Conservation (phyloP, 75 land plant genomes). For the Adiantum capillusveneris region DNA sequence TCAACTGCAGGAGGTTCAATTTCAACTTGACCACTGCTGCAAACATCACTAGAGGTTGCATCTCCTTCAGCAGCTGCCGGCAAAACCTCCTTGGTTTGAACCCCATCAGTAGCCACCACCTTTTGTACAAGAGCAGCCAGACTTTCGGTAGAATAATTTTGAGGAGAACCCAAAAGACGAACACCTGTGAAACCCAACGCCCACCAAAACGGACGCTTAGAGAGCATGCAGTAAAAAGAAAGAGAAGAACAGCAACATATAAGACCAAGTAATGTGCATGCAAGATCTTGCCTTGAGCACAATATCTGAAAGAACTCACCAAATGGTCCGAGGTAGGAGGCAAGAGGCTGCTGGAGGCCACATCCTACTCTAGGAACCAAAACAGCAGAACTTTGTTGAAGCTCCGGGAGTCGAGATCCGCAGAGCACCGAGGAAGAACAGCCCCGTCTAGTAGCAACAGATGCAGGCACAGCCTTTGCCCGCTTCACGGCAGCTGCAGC, state of each 20-base stretch:
- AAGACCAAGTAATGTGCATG: no score
- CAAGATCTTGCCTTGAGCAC: no score
- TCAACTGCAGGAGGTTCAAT: not conserved
- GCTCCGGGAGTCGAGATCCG: not conserved
- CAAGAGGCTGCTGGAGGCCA: not conserved
- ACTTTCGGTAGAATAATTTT: not conserved
- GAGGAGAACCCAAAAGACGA: not conserved
- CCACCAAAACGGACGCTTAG: no score
- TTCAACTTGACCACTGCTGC: not conserved
- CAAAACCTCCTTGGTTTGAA: not conserved
- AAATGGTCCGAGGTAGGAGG: not conserved
- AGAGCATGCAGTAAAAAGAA: no score
- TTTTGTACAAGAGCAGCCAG: not conserved
- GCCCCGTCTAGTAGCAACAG: not conserved
- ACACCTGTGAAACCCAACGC: not conserved
- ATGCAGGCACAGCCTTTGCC: not conserved
- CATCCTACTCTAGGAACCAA: not conserved
- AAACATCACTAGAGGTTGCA: not conserved
- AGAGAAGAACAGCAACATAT: no score
- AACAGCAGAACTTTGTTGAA: not conserved
- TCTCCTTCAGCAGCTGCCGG: not conserved
- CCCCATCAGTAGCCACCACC: not conserved
- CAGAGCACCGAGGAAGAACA: not conserved
- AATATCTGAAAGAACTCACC: no score
- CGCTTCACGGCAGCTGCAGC: slow-evolving; percentile 2